phyloP scores from a whole-genome alignment of 2,329 filamentous ascomycete species.

The Simplicillium aogashimaense region DNA sequence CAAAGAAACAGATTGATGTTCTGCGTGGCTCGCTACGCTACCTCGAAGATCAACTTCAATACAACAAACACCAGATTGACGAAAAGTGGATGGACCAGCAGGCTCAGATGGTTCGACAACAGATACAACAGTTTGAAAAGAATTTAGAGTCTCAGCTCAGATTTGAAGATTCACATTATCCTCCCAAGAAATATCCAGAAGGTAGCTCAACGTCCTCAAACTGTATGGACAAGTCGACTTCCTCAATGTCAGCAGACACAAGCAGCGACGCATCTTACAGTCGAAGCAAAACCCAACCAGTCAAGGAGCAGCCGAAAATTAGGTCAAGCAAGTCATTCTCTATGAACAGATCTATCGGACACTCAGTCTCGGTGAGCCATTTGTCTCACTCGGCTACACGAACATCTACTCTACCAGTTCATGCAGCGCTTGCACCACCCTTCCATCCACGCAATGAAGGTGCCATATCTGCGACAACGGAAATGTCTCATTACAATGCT shows the following conservation, averaged over 20 bases:
- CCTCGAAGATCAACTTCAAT: constrained; percentile 47
- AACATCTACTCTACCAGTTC: constrained; percentile 27
- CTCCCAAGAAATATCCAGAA: constrained; percentile 17
- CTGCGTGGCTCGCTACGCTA: constrained; percentile 44
- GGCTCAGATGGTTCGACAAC: constrained; percentile 28
- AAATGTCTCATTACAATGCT: too few species aligned
- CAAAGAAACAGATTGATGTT: constrained; percentile 43
- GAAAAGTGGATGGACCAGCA: constrained; percentile 38
- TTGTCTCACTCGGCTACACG: too few species aligned
- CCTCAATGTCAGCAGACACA: not conserved
- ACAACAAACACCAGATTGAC: constrained; percentile 54
- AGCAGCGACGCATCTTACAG: too few species aligned
- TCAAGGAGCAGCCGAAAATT: too few species aligned
- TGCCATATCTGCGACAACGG: too few species aligned
- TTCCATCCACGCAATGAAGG: constrained; percentile 28
- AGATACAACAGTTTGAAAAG: constrained; percentile 40
- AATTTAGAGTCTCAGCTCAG: constrained; percentile 32
- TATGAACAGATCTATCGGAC: too few species aligned
- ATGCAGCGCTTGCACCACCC: constrained; percentile 36
- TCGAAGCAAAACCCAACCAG: too few species aligned
- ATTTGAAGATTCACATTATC: constrained; percentile 33
- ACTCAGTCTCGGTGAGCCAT: too few species aligned
- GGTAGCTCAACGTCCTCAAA: constrained; percentile 11
- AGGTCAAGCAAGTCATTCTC: too few species aligned
- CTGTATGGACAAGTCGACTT: not conserved